Conservation (phyloP, 495 filamentous ascomycete genomes). For the Oidiodendron maius region DNA sequence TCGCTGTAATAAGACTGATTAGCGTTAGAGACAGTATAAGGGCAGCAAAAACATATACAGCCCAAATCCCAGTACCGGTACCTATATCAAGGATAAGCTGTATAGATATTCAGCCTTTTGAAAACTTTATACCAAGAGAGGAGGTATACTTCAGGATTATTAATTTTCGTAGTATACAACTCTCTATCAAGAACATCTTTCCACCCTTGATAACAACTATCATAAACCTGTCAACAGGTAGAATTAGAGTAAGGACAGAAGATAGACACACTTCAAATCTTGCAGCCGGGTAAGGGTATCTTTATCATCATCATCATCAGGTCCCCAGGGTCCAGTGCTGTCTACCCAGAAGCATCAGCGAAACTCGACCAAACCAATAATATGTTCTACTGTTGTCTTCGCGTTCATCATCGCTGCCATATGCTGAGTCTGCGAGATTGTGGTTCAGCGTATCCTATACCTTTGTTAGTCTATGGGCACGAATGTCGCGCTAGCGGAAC, state of each 20-base stretch:
- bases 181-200: background rate
- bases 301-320: background rate
- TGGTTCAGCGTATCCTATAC: too few relatives aligned
- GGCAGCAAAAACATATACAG: constrained; percentile 28
- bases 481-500: too few relatives aligned
- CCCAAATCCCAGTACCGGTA: constrained; percentile 57
- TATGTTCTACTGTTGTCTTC: constrained; percentile 29
- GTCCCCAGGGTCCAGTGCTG: background rate
- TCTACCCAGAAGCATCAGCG: background rate
- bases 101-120: background rate
- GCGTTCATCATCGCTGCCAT: background rate
- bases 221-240: background rate
- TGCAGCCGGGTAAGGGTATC: too few relatives aligned
- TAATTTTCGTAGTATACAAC: background rate
- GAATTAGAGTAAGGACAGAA: background rate
- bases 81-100: constrained; percentile 7
- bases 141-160: background rate
- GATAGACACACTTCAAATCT: background rate
- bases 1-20: constrained; percentile 21
- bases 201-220: background rate
- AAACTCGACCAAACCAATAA: constrained; percentile 19
- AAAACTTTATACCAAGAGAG: background rate
- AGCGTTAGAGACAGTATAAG: background rate
- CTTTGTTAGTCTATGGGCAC: too few relatives aligned
- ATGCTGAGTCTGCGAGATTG: background rate